Base-by-base conservation (phyloP, 2,329 filamentous ascomycete genomes). In the Leptographium radiaticola region DNA sequence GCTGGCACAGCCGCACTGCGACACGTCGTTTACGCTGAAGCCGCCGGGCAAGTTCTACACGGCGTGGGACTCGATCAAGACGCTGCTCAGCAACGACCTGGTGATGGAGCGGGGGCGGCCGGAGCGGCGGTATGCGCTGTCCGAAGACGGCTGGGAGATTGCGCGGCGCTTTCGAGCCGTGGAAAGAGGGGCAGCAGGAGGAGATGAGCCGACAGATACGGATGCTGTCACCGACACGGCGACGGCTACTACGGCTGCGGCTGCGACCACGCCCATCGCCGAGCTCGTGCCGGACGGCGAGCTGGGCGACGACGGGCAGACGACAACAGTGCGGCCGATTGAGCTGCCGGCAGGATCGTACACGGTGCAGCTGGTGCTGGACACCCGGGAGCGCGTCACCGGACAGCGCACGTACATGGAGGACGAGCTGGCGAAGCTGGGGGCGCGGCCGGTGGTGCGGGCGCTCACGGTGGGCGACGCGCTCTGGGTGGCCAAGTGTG, bases 41-140 rank as follows among this genome's bases (percentile, higher is more conserved):
- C 83, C 87, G 53, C 72, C 84, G 0, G 82, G 75, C 12, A 85
- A 82, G 54, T 86, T 79, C 61, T 87, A 87, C 61, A 91, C 87
- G 0, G 87, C 87, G 0, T 93, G 87, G 87, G 85, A 79, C 62
- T 89, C 86, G 1, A 89, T 91, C 76, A 87, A 87, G 63, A 88
- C 84, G 0, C 69, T 93, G 36, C 60, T 83, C 6, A 74, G 81
- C 53, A 89, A 90, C 63, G 85, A 89, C 55, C 69, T 90, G 4
- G 84, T 90, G 0, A 83, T 81, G 54, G 83, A 86, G 59, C 80
- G 80, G 52, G 84, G 86, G 0, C 75, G 84, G 16, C 86, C 86
- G 0, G 66, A 81, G 18, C 77, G 81, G 56, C 80, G 76, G 59
- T 93, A 89, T 63, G 73, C 75, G 2, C 69, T 93, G 39, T 88